These are phyloP conservation scores for Macrophomina phaseolina DNA, from an alignment of 2,329 filamentous ascomycete species.

Conservation along the genomic window DNA sequence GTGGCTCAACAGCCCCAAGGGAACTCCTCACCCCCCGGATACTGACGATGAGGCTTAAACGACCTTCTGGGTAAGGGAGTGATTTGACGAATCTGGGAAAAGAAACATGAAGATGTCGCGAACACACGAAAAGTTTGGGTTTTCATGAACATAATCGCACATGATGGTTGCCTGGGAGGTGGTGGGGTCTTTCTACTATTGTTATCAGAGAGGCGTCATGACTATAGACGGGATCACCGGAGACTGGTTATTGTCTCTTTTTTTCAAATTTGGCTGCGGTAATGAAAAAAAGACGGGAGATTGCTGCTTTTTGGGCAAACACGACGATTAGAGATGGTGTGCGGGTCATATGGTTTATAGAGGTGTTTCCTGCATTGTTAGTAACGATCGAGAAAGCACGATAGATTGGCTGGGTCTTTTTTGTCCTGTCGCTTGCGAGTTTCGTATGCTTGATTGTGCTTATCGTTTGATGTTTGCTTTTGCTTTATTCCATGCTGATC, in stretches of 20 bases:
- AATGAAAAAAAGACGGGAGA: background rate
- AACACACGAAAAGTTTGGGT: background rate
- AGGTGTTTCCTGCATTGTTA: background rate
- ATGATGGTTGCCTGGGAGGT: background rate
- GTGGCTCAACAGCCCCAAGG: conserved; percentile 74
- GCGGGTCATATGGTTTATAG: background rate
- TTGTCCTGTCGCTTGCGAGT: background rate
- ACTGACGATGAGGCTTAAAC: conserved; percentile 47
- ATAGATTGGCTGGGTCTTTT: background rate
- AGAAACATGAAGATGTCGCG: background rate
- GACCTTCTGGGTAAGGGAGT: too few relatives aligned
- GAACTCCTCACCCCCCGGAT: conserved; percentile 47
- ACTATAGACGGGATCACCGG: conserved; percentile 1
- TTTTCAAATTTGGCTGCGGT: background rate
- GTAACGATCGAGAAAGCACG: background rate
- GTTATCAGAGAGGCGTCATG: conserved; percentile 4
- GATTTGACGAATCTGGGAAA: background rate
- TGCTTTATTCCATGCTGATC: background rate
- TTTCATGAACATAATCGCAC: conserved; percentile 13
- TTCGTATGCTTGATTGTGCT: background rate
- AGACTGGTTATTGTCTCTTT: background rate
- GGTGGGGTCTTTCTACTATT: background rate
- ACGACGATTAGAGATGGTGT: background rate
- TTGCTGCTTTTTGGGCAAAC: background rate
- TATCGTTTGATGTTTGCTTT: background rate